phyloP scores from a whole-genome alignment of 2,329 filamentous ascomycete species.

The Coniochaeta ligniaria region DNA sequence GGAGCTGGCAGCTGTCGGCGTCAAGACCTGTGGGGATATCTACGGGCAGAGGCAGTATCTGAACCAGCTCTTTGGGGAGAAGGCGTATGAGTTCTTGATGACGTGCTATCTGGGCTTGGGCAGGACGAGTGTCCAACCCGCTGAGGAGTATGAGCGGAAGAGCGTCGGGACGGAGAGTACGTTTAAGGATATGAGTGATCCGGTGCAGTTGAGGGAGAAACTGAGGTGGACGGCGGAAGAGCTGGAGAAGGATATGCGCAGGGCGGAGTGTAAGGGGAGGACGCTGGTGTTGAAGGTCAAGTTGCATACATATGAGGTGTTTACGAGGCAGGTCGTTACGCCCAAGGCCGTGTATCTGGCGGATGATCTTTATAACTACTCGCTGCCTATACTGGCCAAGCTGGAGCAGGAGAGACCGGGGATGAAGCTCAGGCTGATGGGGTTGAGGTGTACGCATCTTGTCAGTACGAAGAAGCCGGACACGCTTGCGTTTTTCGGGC shows the following conservation, averaged over 20 bases:
- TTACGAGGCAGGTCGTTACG: constrained; percentile 71
- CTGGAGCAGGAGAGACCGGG: constrained; percentile 75
- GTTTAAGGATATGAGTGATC: constrained; percentile 71
- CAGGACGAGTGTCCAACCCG: constrained; percentile 75
- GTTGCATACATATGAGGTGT: constrained; percentile 86
- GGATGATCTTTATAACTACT: constrained; percentile 76
- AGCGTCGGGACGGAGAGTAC: constrained; percentile 92
- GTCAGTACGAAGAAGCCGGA: constrained; percentile 78
- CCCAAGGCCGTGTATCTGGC: constrained; percentile 65
- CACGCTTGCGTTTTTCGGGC: constrained; percentile 72
- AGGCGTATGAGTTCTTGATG: constrained; percentile 81
- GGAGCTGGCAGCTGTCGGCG: constrained; percentile 78
- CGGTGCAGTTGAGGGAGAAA: constrained; percentile 64
- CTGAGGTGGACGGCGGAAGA: constrained; percentile 76
- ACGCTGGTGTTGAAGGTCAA: constrained; percentile 91
- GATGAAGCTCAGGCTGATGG: constrained; percentile 79
- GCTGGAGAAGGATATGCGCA: constrained; percentile 75
- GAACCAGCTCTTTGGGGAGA: constrained; percentile 78
- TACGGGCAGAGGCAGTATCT: constrained; percentile 69
- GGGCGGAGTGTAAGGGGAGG: constrained; percentile 79
- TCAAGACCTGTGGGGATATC: constrained; percentile 85
- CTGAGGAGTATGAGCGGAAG: constrained; percentile 85
- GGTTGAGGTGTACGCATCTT: constrained; percentile 79
- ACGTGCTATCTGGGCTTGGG: constrained; percentile 81
- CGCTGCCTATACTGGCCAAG: constrained; percentile 76